These are phyloP conservation scores for Hibiscus trionum DNA, from an alignment of 345 rosid genomes.

Conservation along the genomic window DNA sequence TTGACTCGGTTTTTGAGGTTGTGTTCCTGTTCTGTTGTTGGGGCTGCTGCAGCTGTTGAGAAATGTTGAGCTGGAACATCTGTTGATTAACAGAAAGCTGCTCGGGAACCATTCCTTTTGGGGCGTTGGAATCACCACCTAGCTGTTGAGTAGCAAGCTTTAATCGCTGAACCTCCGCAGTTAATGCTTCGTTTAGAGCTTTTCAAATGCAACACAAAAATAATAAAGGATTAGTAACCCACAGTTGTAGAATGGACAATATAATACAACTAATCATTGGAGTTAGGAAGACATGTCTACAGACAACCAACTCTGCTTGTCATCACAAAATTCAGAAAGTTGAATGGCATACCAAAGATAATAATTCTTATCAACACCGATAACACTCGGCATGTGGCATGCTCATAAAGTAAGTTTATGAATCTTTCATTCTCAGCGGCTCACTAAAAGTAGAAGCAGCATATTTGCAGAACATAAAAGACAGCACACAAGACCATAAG, in stretches of 20 bases:
- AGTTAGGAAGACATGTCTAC: not conserved
- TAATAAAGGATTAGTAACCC: not conserved
- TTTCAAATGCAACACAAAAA: slow-evolving; percentile 12
- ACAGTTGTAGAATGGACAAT: not conserved
- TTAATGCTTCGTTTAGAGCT: slow-evolving; percentile 60
- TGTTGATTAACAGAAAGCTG: slow-evolving; percentile 36
- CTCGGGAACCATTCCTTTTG: slow-evolving; percentile 39
- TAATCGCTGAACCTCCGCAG: slow-evolving; percentile 52
- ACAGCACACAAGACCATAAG: not conserved
- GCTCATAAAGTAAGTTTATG: too few species aligned
- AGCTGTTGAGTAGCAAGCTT: slow-evolving; percentile 41
- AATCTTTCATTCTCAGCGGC: not conserved
- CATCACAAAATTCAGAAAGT: not conserved
- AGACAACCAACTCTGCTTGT: not conserved
- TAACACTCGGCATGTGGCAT: not conserved
- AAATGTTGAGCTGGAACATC: slow-evolving; percentile 40
- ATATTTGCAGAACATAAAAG: not conserved
- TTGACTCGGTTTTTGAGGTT: slow-evolving; percentile 44
- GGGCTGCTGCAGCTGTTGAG: slow-evolving; percentile 23
- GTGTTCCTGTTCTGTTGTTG: slow-evolving; percentile 35
- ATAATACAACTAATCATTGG: not conserved
- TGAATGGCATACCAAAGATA: not conserved
- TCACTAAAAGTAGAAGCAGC: not conserved
- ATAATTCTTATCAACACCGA: not conserved
- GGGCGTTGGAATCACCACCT: slow-evolving; percentile 33